Percentiles rank a stretch among this genome's conserved stretches.
These are phyloP conservation scores for Russula sp. DNA, from an alignment of 768 basidiomycete species.

Conservation along the genomic window DNA sequence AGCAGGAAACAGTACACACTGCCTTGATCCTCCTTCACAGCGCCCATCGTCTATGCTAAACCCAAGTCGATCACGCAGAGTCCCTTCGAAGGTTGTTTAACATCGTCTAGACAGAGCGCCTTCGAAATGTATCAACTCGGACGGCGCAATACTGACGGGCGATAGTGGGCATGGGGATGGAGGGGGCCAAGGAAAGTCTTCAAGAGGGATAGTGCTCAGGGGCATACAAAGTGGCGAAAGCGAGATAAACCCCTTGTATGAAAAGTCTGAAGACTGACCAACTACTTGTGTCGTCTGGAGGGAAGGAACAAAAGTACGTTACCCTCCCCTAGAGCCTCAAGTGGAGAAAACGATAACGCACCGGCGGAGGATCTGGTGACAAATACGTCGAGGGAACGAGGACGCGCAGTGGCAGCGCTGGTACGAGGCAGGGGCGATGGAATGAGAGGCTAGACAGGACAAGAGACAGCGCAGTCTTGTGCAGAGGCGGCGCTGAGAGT, in stretches of 20 bases:
- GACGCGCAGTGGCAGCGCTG: too few relatives aligned
- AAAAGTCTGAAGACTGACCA: conserved; percentile 76
- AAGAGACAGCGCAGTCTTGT: too few relatives aligned
- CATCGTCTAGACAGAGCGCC: conserved; percentile 72
- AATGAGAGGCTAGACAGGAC: too few relatives aligned
- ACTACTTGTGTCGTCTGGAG: conserved; percentile 48
- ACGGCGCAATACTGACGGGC: conserved; percentile 46
- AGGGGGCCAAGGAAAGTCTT: conserved; percentile 26
- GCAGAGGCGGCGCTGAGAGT: too few relatives aligned
- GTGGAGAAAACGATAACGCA: conserved; percentile 29
- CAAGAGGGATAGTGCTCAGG: conserved; percentile 64
- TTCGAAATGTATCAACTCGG: conserved; percentile 89
- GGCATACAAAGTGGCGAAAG: conserved; percentile 68
- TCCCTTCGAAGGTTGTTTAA: conserved; percentile 69
- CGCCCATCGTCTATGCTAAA: conserved; percentile 77
- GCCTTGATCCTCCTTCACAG: conserved; percentile 72
- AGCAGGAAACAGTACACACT: conserved; percentile 41
- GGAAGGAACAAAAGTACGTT: neutral
- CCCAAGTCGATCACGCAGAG: conserved; percentile 79
- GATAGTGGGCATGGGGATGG: conserved; percentile 20
- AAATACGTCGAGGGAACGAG: too few relatives aligned
- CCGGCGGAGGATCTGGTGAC: conserved; percentile 54
- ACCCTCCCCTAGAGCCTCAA: neutral
- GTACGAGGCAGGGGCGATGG: too few relatives aligned
- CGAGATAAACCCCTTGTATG: conserved; percentile 80